A percentile compares a stretch with the other conserved stretches of the same genome.
phyloP scores from a whole-genome alignment of 2,329 filamentous ascomycete genomes.

The Spiromastix sp. region DNA sequence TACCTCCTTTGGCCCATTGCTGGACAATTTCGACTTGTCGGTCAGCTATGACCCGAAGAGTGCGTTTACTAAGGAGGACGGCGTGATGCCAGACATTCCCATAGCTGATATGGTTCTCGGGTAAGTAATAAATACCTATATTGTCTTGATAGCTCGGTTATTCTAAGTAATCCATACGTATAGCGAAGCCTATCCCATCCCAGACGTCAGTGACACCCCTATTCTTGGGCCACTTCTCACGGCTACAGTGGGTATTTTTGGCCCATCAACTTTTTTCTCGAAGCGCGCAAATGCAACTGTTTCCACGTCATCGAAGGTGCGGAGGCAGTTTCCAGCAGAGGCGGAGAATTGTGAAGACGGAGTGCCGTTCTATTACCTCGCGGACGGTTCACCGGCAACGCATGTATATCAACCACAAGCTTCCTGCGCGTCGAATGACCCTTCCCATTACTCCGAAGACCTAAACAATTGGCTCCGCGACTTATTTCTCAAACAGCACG shows the following conservation, averaged over 20 bases:
- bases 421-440: neutral
- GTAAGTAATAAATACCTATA: neutral
- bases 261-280: conserved; percentile 5
- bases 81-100: neutral
- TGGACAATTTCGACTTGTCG: conserved; percentile 5
- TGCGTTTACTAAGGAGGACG: neutral
- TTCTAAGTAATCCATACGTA: neutral
- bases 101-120: neutral
- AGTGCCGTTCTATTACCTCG: conserved; percentile 3
- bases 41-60: conserved; percentile 2
- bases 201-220: neutral
- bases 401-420: neutral
- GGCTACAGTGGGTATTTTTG: conserved; percentile 6
- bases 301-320: too few species aligned
- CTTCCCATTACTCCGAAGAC: conserved; percentile 1
- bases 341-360: neutral
- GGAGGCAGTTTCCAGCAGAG: too few species aligned
- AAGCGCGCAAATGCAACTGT: conserved; percentile 1
- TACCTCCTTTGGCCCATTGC: conserved; percentile 1
- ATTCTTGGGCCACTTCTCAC: conserved; percentile 5
- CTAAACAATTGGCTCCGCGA: conserved; percentile 3
- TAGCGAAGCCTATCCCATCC: conserved; percentile 1
- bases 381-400: neutral
- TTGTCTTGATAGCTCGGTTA: neutral
- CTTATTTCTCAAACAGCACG: conserved; percentile 1